Percentiles rank a stretch among this genome's conserved stretches.
Evolutionary conservation across 2,329 filamentous ascomycete species (phyloP).

Genomic region (Neofusicoccum laricinum): DNA sequence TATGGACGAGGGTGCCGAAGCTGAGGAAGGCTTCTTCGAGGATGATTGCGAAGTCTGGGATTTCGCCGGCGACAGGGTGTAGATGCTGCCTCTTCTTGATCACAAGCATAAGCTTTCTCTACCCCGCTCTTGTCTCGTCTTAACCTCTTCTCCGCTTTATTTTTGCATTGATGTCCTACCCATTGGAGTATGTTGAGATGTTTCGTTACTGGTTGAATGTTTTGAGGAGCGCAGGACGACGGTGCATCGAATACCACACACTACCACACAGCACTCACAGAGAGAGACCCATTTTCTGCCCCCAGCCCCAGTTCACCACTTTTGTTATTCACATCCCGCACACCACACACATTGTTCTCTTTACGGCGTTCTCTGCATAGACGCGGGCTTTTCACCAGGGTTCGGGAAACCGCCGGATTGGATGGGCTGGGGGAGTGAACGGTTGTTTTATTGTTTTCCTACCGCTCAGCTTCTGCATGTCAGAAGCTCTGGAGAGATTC

Average conservation of each 20-base stretch:
- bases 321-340: neutral
- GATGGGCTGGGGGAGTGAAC: neutral
- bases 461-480: too few species aligned
- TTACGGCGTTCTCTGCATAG: neutral
- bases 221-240: neutral
- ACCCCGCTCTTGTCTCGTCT: neutral
- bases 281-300: neutral
- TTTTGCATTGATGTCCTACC: neutral
- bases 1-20: slow-evolving; percentile 49
- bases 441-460: neutral
- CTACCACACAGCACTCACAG: neutral
- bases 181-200: neutral
- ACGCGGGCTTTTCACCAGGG: neutral
- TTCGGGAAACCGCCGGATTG: neutral
- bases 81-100: slow-evolving; percentile 13
- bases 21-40: slow-evolving; percentile 77
- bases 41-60: slow-evolving; percentile 90
- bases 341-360: neutral
- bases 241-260: slow-evolving; percentile 11
- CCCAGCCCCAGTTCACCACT: neutral
- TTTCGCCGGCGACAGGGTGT: slow-evolving; percentile 65
- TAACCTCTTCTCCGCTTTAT: neutral
- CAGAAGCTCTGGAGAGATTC: too few species aligned
- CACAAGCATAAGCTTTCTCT: neutral
- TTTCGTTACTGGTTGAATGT: neutral